Evolutionary conservation across 306 rosid species (phyloP).

Genomic region (Castanea mollissima): DNA sequence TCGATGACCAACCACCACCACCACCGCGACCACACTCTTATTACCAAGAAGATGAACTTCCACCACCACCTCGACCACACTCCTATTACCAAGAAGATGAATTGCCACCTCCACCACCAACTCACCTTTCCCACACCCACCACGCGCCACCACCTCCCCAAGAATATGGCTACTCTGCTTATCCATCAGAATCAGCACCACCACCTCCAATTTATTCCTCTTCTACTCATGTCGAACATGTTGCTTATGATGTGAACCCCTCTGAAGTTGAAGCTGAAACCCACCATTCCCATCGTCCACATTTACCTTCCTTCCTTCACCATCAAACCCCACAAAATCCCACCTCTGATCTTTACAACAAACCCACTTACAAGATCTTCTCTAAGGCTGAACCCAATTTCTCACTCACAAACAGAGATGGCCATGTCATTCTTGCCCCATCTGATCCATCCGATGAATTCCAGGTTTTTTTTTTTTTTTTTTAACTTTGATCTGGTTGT

Average conservation of each 20-base stretch:
- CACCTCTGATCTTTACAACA: slow-evolving; percentile 16
- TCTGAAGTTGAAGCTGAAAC: slow-evolving; percentile 18
- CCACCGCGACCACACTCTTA: not conserved
- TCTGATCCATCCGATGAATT: slow-evolving; percentile 46
- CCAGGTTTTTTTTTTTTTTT: slow-evolving; percentile 38
- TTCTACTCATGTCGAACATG: slow-evolving; percentile 29
- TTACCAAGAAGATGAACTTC: not conserved
- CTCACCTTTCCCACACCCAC: slow-evolving; percentile 27
- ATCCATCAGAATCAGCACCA: slow-evolving; percentile 27
- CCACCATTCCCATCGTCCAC: slow-evolving; percentile 23
- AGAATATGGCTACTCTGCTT: slow-evolving; percentile 12
- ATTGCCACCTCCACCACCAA: slow-evolving; percentile 15
- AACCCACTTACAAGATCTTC: slow-evolving; percentile 44
- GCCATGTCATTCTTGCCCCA: slow-evolving; percentile 50
- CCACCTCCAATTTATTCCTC: slow-evolving; percentile 21
- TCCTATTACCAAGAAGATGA: not conserved
- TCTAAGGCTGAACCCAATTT: slow-evolving; percentile 52
- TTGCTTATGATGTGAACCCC: slow-evolving; percentile 22
- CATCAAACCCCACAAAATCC: slow-evolving; percentile 31
- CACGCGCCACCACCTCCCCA: slow-evolving; percentile 30
- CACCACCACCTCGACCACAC: slow-evolving; percentile 17
- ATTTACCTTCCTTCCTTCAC: slow-evolving; percentile 27
- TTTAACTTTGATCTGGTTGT: not conserved
- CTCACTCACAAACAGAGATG: slow-evolving; percentile 54
- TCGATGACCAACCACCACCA: slow-evolving; percentile 25